Conservation (phyloP, 1,284 basidiomycete genomes). For the Melampsora americana region DNA sequence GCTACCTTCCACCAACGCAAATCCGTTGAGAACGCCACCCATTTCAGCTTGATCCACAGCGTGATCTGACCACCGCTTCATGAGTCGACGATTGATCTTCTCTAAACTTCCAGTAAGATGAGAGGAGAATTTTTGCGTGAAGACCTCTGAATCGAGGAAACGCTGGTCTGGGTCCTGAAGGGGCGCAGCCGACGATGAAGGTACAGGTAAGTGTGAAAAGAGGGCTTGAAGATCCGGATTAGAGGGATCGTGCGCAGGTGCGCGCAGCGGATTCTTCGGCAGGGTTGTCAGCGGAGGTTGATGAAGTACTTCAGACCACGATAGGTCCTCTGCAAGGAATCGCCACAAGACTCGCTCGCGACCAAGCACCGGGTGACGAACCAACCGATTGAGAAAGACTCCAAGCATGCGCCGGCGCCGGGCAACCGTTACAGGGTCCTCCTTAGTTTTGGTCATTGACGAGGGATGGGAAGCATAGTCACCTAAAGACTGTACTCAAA, state of each 20-base stretch:
- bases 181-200: slow-evolving; percentile 68
- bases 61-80: slow-evolving; percentile 90
- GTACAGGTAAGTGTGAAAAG: slow-evolving; percentile 80
- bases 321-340: slow-evolving; percentile 90
- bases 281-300: slow-evolving; percentile 83
- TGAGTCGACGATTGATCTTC: slow-evolving; percentile 82
- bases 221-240: slow-evolving; percentile 70
- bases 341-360: slow-evolving; percentile 92
- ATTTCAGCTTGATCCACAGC: slow-evolving; percentile 90
- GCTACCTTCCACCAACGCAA: slow-evolving; percentile 74
- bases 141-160: slow-evolving; percentile 91
- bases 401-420: slow-evolving; percentile 89
- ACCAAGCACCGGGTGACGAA: slow-evolving; percentile 84
- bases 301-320: slow-evolving; percentile 90
- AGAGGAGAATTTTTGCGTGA: slow-evolving; percentile 91
- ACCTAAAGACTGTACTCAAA: slow-evolving; percentile 60
- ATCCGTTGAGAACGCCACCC: slow-evolving; percentile 91
- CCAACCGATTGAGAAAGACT: slow-evolving; percentile 85
- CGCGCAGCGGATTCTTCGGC: slow-evolving; percentile 92
- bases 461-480: slow-evolving; percentile 97
- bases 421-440: slow-evolving; percentile 88
- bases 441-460: slow-evolving; percentile 72
- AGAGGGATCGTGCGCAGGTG: slow-evolving; percentile 89
- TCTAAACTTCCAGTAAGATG: slow-evolving; percentile 90
- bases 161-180: slow-evolving; percentile 83